Evolutionary conservation across 2,329 filamentous ascomycete species (phyloP), one percentile per base, ranked within the genome.

Genomic region (Alternaria sp.): DNA sequence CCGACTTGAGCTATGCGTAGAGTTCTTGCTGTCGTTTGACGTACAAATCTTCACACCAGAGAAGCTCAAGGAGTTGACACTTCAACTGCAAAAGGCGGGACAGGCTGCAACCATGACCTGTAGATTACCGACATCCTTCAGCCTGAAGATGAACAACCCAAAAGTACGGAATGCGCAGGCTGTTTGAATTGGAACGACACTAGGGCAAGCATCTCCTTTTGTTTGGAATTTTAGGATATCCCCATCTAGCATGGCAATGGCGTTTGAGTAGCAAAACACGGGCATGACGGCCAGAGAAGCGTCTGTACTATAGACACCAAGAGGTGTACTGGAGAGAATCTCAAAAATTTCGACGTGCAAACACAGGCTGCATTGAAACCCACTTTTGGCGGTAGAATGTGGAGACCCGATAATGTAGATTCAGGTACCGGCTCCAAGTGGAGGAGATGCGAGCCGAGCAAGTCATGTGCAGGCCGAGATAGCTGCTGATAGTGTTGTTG

Each of bases 1-100:
- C 44, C 87, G 91, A 63, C 82, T 98, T 45, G 96, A 98, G 83
- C 92, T 98, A 65, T 93, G 91, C 50, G 75, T 86, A 11, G 84
- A 83, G 63, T 86, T 84, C 60, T 82, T 81, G 30, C 69, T 78
- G n/a, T 74, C 76, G 3, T 81, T 81, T 64, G 80, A 81, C 46
- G 69, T 81, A 26, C 80, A 81, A 61, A 77, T 82, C 56, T 74
- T 76, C 61, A 71, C 69, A 13, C 70, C 74, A 13, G 74, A 80
- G 66, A 76, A 73, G 62, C 62, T 81, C 54, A 76, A 70, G 47
- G 71, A 77, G 2, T 62, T 77, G 52, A 81, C 76, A 6, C 57
- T 80, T 17, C 70, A 71, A 25, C 66, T 82, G 45, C 79, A 81
- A 64, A 79, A 75, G 62, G 79, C 77, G n/a, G 74, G 75, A n/a